These are phyloP conservation scores for Metschnikowia santaceciliae DNA, from an alignment of 805 yeast genomes.

Conservation along the genomic window DNA sequence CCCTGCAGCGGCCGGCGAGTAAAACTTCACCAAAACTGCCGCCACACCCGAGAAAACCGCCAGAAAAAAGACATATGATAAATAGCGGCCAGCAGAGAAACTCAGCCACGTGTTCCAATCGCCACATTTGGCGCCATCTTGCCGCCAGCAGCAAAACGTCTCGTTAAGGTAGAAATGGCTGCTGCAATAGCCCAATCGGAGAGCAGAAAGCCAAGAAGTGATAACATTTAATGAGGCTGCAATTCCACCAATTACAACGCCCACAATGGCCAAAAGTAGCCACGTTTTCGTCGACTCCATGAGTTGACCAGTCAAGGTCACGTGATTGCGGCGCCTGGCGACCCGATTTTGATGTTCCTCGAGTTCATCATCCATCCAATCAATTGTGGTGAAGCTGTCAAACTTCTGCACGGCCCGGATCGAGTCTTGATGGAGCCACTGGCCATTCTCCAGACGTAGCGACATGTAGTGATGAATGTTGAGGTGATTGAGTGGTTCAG, in stretches of 20 bases:
- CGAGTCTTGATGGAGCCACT: conserved; percentile 35
- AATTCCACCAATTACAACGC: conserved; percentile 70
- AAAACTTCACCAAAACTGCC: conserved; percentile 61
- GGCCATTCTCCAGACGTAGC: conserved; percentile 18
- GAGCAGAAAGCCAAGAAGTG: conserved; percentile 80
- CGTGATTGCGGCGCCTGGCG: conserved; percentile 17
- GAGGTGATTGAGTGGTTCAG: no score
- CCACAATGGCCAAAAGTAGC: conserved; percentile 72
- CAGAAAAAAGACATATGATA: conserved; percentile 57
- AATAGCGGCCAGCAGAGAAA: conserved; percentile 44
- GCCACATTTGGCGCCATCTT: conserved; percentile 40
- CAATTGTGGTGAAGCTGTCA: conserved; percentile 61
- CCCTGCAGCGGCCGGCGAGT: conserved; percentile 93
- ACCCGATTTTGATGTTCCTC: conserved; percentile 40
- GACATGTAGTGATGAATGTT: neutral
- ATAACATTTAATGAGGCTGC: conserved; percentile 80
- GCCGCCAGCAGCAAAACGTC: conserved; percentile 80
- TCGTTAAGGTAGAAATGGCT: conserved; percentile 64
- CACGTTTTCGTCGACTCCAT: conserved; percentile 52
- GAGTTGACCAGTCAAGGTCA: conserved; percentile 23
- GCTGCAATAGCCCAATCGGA: conserved; percentile 76
- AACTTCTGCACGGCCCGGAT: conserved; percentile 46
- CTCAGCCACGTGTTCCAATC: conserved; percentile 70
- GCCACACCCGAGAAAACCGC: conserved; percentile 59
- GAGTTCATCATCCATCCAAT: conserved; percentile 63